Conservation (phyloP, 306 rosid species). For the Cyamopsis tetragonoloba region DNA sequence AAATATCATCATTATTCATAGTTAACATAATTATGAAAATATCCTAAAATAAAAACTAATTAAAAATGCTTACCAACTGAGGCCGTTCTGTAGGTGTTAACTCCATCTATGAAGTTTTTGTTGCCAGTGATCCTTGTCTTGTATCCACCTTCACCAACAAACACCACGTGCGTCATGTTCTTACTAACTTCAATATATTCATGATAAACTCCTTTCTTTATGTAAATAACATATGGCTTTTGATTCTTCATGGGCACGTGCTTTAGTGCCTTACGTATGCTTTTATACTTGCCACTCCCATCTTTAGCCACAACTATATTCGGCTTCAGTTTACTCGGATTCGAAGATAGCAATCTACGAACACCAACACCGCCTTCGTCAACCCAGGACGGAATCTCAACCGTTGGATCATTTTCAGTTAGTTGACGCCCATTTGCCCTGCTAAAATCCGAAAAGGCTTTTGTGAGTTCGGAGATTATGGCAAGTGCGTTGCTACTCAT, state of each 20-base stretch:
- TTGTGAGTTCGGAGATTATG: slow-evolving; percentile 38
- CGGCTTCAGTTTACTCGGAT: slow-evolving; percentile 5
- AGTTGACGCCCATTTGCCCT: slow-evolving; percentile 20
- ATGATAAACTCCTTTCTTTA: slow-evolving; percentile 58
- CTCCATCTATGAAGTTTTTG: slow-evolving; percentile 47
- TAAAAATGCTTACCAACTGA: slow-evolving; percentile 60
- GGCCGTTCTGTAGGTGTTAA: slow-evolving; percentile 47
- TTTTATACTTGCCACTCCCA: slow-evolving; percentile 54
- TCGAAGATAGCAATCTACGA: slow-evolving; percentile 36
- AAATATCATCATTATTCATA: background rate
- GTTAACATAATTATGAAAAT: background rate
- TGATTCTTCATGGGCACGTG: slow-evolving; percentile 36
- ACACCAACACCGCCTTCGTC: background rate
- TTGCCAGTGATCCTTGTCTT: slow-evolving; percentile 60
- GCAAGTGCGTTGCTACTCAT: slow-evolving; percentile 64
- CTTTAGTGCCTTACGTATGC: slow-evolving; percentile 44
- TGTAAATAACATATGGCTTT: slow-evolving; percentile 44
- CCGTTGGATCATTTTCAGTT: background rate
- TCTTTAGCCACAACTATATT: slow-evolving; percentile 59
- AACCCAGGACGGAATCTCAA: slow-evolving; percentile 27
- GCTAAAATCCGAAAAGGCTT: slow-evolving; percentile 13
- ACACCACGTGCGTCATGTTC: slow-evolving; percentile 39
- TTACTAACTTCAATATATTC: slow-evolving; percentile 43
- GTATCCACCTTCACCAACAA: slow-evolving; percentile 58
- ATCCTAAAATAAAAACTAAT: no score